Evolutionary conservation across 768 basidiomycete genomes (phyloP), one percentile per base, ranked within the genome.

Genomic region (Macrolepiota albuminosa): DNA sequence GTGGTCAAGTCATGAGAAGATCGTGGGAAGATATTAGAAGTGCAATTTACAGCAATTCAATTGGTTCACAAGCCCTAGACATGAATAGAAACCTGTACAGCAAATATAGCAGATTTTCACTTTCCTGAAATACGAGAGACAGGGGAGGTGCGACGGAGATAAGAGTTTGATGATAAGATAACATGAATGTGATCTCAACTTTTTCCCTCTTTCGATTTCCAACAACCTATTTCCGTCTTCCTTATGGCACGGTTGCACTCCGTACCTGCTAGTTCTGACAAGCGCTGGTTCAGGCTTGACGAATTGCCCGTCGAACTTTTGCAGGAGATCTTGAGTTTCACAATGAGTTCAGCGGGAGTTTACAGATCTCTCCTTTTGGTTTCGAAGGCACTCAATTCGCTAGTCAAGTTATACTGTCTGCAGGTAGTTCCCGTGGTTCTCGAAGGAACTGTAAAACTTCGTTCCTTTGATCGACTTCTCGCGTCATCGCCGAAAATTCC

Each of bases 311-410:
- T 54, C 1, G 65, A 66, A 33, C 46, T 66, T 37, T 9, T 62
- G 14, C 46, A 64, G n/a, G 65, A 66, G 57, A 57, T 66, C n/a
- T 29, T 64, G 47, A 57, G 56, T 45, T 60, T 57, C 34, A 47
- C 60, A 36, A 43, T 63, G n/a, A 57, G 51, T 24, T 61, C 60
- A 14, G 57, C 56, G 11, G 34, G 33, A n/a, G 52, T 55, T 7
- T 66, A 64, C 36, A 40, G 60, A 21, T 59, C 63, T 58, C 63
- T 66, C 37, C 60, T 66, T 9, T 52, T 66, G 45, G 61, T 66
- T 8, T 66, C 63, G n/a, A 63, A 61, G 31, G 26, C 54, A 7
- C 52, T 66, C 13, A 34, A 64, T 42, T 21, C 43, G 5, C 29
- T 59, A 4, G 60, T 48, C 24, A 57, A 61, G 53, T n/a, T 58